Conservation (phyloP, 2,329 filamentous ascomycete species). For the Talaromyces marneffei region DNA sequence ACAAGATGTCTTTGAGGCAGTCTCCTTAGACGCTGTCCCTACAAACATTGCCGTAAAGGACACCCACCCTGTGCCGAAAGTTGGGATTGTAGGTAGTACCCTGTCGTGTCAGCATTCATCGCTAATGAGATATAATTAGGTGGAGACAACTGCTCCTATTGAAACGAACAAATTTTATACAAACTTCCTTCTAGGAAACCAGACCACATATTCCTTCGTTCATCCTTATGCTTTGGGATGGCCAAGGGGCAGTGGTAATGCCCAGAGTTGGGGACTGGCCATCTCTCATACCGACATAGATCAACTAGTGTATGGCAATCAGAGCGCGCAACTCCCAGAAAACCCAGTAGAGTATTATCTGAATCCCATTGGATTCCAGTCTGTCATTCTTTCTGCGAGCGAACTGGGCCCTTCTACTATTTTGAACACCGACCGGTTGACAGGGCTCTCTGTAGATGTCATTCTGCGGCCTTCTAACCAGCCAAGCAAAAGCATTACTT, state of each 20-base stretch:
- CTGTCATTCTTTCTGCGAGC: slow-evolving; percentile 69
- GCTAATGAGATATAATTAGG: slow-evolving; percentile 21
- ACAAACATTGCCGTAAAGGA: slow-evolving; percentile 32
- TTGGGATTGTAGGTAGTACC: slow-evolving; percentile 32
- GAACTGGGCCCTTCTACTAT: slow-evolving; percentile 61
- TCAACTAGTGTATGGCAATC: slow-evolving; percentile 61
- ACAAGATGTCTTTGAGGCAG: slow-evolving; percentile 40
- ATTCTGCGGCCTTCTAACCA: slow-evolving; percentile 56
- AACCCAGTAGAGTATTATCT: slow-evolving; percentile 65
- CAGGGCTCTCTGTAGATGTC: slow-evolving; percentile 59
- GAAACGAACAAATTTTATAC: slow-evolving; percentile 60
- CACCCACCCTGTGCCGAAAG: slow-evolving; percentile 40
- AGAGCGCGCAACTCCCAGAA: slow-evolving; percentile 47
- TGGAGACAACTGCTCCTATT: slow-evolving; percentile 30
- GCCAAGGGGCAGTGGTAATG: slow-evolving; percentile 57
- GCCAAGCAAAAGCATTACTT: slow-evolving; percentile 58
- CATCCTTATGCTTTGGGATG: slow-evolving; percentile 69
- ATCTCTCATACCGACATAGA: slow-evolving; percentile 66
- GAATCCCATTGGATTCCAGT: slow-evolving; percentile 77
- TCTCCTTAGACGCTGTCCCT: slow-evolving; percentile 35
- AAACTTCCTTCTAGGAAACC: slow-evolving; percentile 71
- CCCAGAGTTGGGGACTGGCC: slow-evolving; percentile 68
- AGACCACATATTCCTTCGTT: slow-evolving; percentile 64
- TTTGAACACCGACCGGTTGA: slow-evolving; percentile 48
- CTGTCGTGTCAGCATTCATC: neutral